A percentile compares a stretch with the other conserved stretches of the same genome.
Conservation (phyloP, 306 rosid genomes). For the Glycyrrhiza uralensis region DNA sequence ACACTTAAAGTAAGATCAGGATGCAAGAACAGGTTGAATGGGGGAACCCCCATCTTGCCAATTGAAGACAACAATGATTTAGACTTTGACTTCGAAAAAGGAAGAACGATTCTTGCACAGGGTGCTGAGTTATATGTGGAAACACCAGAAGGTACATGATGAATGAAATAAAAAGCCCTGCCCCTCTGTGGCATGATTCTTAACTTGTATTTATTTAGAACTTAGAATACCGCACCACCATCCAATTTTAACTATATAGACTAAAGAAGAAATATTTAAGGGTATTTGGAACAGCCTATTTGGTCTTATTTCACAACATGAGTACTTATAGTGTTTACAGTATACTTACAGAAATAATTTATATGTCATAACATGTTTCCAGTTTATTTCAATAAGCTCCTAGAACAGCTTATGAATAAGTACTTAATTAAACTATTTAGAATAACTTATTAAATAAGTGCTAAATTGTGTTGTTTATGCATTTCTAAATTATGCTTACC, state of each 20-base stretch:
- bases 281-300: too few relatives aligned
- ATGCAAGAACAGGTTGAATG: conserved; percentile 56
- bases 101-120: conserved; percentile 56
- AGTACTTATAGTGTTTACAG: too few relatives aligned
- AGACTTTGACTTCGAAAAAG: conserved; percentile 65
- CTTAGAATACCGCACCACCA: neutral
- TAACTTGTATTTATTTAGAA: too few relatives aligned
- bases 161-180: neutral
- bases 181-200: neutral
- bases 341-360: too few relatives aligned
- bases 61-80: conserved; percentile 60
- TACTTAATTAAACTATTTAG: too few relatives aligned
- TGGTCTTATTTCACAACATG: too few relatives aligned
- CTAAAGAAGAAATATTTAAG: neutral
- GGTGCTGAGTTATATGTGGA: conserved; percentile 63
- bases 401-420: too few relatives aligned
- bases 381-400: too few relatives aligned
- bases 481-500: neutral
- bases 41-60: conserved; percentile 64
- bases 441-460: too few relatives aligned
- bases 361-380: too few relatives aligned
- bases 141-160: conserved; percentile 78
- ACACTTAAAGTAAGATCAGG: conserved; percentile 84
- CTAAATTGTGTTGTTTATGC: too few relatives aligned
- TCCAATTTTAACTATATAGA: neutral